phyloP scores from a whole-genome alignment of 208 protist genomes.

The Leishmania martiniquensis region DNA sequence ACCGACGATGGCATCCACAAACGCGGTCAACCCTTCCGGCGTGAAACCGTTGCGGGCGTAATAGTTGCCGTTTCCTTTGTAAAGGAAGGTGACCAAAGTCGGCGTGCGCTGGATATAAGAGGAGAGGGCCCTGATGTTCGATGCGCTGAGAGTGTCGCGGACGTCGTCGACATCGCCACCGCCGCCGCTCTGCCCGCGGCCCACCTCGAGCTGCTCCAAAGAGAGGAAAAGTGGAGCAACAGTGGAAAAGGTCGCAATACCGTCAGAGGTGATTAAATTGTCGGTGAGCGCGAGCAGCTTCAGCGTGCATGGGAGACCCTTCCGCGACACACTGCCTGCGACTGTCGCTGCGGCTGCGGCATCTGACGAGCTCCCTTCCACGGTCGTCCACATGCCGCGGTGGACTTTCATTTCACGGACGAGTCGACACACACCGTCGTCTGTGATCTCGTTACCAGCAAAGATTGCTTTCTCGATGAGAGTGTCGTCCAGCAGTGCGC shows the following conservation, averaged over 20 bases:
- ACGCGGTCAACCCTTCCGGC: slow-evolving; percentile 32
- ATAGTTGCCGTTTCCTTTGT: slow-evolving; percentile 58
- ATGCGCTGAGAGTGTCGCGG: slow-evolving; percentile 35
- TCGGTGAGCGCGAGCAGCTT: slow-evolving; percentile 48
- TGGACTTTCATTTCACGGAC: slow-evolving; percentile 17
- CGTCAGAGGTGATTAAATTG: slow-evolving; percentile 52
- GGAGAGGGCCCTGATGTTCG: slow-evolving; percentile 27
- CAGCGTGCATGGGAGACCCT: slow-evolving; percentile 21
- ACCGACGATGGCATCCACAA: slow-evolving; percentile 36
- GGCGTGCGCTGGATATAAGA: slow-evolving; percentile 28
- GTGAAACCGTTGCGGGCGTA: slow-evolving; percentile 45
- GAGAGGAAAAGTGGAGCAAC: slow-evolving; percentile 23
- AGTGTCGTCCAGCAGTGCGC: slow-evolving; percentile 40
- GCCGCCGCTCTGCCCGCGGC: slow-evolving; percentile 35
- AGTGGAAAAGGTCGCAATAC: slow-evolving; percentile 30
- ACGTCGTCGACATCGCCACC: slow-evolving; percentile 38
- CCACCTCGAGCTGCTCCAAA: slow-evolving; percentile 50
- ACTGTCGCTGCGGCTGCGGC: neutral
- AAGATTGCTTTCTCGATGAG: slow-evolving; percentile 45
- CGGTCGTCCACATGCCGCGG: neutral
- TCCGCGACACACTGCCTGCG: slow-evolving; percentile 3
- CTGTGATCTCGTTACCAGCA: slow-evolving; percentile 60
- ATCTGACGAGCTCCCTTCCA: neutral
- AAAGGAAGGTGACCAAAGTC: slow-evolving; percentile 38
- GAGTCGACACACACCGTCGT: slow-evolving; percentile 41